Base-by-base conservation (phyloP, 2,329 filamentous ascomycete genomes). In the Fusarium camptoceras region DNA sequence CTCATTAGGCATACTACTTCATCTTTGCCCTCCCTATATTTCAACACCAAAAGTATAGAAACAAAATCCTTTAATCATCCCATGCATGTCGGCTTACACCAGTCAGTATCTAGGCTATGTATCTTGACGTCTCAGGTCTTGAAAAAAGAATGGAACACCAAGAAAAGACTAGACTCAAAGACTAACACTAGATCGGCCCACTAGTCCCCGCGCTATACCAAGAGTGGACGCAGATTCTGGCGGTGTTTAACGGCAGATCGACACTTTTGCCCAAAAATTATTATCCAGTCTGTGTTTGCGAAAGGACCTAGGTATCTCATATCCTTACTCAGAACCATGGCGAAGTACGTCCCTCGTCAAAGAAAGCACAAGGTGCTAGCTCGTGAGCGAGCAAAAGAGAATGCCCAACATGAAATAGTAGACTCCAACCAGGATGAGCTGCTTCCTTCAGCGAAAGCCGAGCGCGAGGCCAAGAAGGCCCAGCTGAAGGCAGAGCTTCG, bases 361-460 rank as follows among this genome's bases (percentile, higher is more conserved):
- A 84, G 89, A 64, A 92, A 92, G 80, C 89, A 91, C 78, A 91
- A 88, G 75, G 89, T 89, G 39, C 83, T 92, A 22, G 91, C 91
- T 30, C 88, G 91, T 42, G 83, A 88, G 73, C 86, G 86, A 76
- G 82, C 83, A 50, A 77, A 81, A 48, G 80, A 85, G 63, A 81
- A 82, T 66, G 79, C 75, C 30, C 78, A 75, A 24, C 79, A 82
- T 71, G 80, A 84, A 65, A 79, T 77, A 59, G 75, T 78, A 39
- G 78, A 79, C 58, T 76, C 76, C 31, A 80, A 81, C 65, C 78
- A 82, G 48, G 59, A 63, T 27, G 77, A 81, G 61, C 73, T 80
- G 43, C 72, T 78, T 25, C 77, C 76, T 3, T 71, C 66, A 65
- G 70, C 66, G 83, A 92, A 84, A 65, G 83, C 82, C 68, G 84